Evolutionary conservation across 805 yeast species (phyloP).

Genomic region (Candida chauliodis): DNA sequence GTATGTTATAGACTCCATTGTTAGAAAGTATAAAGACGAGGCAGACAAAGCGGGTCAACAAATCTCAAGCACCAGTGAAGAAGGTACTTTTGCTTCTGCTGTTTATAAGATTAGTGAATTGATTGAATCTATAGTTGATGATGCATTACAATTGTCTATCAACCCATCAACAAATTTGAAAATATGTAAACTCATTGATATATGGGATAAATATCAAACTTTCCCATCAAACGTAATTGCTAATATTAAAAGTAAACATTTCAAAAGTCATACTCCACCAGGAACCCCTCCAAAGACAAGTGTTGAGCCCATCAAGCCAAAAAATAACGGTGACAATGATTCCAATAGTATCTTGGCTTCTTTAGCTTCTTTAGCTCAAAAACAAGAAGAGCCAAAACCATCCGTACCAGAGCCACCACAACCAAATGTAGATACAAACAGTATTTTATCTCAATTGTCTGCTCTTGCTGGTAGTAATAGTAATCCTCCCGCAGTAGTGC

Average conservation of each 20-base stretch:
- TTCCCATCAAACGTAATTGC: constrained; percentile 58
- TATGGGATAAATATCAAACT: constrained; percentile 86
- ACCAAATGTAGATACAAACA: constrained; percentile 25
- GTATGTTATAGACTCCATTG: constrained; percentile 90
- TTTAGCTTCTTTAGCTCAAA: constrained; percentile 55
- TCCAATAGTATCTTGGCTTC: constrained; percentile 69
- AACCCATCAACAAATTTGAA: constrained; percentile 60
- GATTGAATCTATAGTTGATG: constrained; percentile 61
- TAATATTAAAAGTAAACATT: constrained; percentile 55
- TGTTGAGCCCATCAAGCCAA: constrained; percentile 22
- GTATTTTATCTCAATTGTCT: constrained; percentile 41
- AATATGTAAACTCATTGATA: constrained; percentile 78
- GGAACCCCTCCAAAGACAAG: constrained; percentile 48
- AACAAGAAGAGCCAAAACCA: constrained; percentile 23
- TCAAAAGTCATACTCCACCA: constrained; percentile 67
- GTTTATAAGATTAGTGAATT: constrained; percentile 60
- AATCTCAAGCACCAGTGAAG: constrained; percentile 48
- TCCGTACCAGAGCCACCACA: constrained; percentile 3
- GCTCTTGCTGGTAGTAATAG: constrained; percentile 21
- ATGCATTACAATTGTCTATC: constrained; percentile 54
- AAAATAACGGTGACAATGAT: constrained; percentile 25
- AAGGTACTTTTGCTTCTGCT: constrained; percentile 75
- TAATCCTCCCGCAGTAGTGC: constrained; percentile 17
- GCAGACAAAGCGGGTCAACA: constrained; percentile 55
- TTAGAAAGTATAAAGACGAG: constrained; percentile 77